Conservation (phyloP, 2,329 filamentous ascomycete species). For the Ilyonectria robusta region DNA sequence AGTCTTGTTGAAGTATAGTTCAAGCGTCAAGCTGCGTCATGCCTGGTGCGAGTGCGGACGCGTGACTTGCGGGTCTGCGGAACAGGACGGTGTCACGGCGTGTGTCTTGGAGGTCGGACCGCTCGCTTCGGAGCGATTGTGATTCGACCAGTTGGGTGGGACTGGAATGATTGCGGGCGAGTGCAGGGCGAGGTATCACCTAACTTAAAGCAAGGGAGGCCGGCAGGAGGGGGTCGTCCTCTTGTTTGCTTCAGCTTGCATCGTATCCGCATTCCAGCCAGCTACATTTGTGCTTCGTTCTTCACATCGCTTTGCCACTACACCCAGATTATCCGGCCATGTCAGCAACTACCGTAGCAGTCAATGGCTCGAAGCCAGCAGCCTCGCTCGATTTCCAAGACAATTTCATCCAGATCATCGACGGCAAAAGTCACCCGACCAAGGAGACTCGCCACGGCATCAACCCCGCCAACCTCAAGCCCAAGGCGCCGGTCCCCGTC, state of each 20-base stretch:
- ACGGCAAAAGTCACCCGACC: constrained; percentile 37
- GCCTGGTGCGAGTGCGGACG: too few species aligned
- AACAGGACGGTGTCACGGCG: too few species aligned
- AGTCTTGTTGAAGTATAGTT: too few species aligned
- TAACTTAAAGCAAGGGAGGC: not conserved
- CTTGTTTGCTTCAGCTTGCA: not conserved
- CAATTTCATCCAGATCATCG: constrained; percentile 44
- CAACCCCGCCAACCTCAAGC: constrained; percentile 51
- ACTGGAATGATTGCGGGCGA: not conserved
- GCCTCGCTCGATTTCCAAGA: constrained; percentile 31
- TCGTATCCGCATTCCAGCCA: not conserved
- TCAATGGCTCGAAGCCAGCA: constrained; percentile 25
- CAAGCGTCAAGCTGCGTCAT: too few species aligned
- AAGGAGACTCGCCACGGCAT: constrained; percentile 37
- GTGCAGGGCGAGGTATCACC: not conserved
- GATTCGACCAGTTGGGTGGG: not conserved
- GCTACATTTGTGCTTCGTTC: too few species aligned
- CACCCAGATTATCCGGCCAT: not conserved
- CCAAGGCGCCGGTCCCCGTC: constrained; percentile 48
- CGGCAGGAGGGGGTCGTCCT: not conserved
- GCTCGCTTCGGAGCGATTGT: not conserved
- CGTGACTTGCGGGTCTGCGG: not conserved
- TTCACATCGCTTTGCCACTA: too few species aligned
- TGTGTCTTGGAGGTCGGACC: not conserved
- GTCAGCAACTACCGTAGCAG: constrained; percentile 23